Evolutionary conservation across 2,329 filamentous ascomycete genomes (phyloP).

Genomic region (Amauroascus verrucosus): DNA sequence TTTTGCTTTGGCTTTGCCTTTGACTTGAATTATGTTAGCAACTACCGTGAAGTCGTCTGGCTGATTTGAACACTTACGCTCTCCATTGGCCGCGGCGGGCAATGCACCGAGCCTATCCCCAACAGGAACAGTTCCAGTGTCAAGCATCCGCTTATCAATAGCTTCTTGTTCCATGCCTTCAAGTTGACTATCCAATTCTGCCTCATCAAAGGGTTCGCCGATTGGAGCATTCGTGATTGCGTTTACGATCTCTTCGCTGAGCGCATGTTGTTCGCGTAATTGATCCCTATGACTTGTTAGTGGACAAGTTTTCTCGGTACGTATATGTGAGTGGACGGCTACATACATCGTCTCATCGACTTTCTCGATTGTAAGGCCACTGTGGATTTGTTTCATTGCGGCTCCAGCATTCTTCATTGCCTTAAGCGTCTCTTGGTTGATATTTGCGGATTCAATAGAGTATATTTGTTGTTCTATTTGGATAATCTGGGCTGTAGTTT

Average conservation of each 20-base stretch:
- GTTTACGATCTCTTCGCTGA: constrained; percentile 84
- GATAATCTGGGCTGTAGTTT: constrained; percentile 78
- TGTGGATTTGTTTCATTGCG: constrained; percentile 90
- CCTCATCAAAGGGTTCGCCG: constrained; percentile 67
- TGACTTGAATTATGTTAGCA: constrained; percentile 25
- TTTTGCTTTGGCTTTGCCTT: constrained; percentile 40
- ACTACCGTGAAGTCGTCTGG: background rate
- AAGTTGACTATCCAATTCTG: constrained; percentile 75
- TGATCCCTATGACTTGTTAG: constrained; percentile 55
- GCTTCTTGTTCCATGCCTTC: constrained; percentile 82
- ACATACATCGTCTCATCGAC: constrained; percentile 90
- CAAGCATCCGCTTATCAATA: constrained; percentile 87
- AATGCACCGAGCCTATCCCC: constrained; percentile 61
- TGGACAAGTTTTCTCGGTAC: background rate
- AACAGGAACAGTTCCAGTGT: constrained; percentile 75
- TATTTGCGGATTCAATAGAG: constrained; percentile 94
- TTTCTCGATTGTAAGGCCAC: constrained; percentile 81
- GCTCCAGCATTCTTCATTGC: constrained; percentile 86
- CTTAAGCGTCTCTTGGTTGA: constrained; percentile 90
- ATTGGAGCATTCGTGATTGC: constrained; percentile 65
- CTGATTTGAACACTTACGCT: constrained; percentile 51
- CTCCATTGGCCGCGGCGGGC: constrained; percentile 62
- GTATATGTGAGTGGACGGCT: background rate
- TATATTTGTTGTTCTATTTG: constrained; percentile 94
- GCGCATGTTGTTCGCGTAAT: constrained; percentile 79